phyloP scores from a whole-genome alignment of 768 basidiomycete species.

The Tulasnella sp. region DNA sequence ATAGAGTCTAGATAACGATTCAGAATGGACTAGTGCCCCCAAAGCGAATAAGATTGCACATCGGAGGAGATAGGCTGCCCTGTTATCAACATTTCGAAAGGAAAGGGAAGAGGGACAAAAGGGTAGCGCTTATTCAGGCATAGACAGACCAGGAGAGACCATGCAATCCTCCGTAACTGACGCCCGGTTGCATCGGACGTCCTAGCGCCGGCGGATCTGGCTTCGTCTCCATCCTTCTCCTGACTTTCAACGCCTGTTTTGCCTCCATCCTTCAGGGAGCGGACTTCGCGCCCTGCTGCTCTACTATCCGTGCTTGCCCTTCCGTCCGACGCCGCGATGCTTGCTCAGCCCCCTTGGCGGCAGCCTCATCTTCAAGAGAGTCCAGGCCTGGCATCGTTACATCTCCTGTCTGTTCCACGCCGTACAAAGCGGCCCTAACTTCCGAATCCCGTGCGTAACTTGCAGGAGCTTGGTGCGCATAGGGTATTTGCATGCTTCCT shows the following conservation, averaged over 20 bases:
- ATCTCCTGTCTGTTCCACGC: conserved; percentile 1
- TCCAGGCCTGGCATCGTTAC: conserved; percentile 21
- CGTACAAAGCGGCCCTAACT: conserved; percentile 22
- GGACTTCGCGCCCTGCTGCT: neutral
- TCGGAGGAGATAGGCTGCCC: conserved; percentile 4
- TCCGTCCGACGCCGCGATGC: neutral
- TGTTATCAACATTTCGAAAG: conserved; percentile 6
- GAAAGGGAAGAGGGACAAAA: neutral
- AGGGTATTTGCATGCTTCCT: neutral
- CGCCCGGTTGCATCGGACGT: conserved; percentile 4
- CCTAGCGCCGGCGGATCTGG: conserved; percentile 6
- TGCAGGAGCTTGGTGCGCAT: neutral
- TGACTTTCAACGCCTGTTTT: conserved; percentile 14
- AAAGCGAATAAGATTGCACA: neutral
- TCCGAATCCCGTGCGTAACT: neutral
- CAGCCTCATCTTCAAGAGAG: conserved; percentile 21
- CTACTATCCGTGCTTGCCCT: neutral
- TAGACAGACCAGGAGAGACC: conserved; percentile 1
- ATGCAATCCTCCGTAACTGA: neutral
- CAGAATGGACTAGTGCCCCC: neutral
- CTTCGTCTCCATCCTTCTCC: conserved; percentile 5
- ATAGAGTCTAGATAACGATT: conserved; percentile 8
- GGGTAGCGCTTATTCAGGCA: conserved; percentile 3
- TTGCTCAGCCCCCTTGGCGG: neutral
- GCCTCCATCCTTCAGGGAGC: conserved; percentile 3